Evolutionary conservation across 1,284 basidiomycete genomes (phyloP), one percentile per base, ranked within the genome.

Genomic region (Bjerkandera adusta): DNA sequence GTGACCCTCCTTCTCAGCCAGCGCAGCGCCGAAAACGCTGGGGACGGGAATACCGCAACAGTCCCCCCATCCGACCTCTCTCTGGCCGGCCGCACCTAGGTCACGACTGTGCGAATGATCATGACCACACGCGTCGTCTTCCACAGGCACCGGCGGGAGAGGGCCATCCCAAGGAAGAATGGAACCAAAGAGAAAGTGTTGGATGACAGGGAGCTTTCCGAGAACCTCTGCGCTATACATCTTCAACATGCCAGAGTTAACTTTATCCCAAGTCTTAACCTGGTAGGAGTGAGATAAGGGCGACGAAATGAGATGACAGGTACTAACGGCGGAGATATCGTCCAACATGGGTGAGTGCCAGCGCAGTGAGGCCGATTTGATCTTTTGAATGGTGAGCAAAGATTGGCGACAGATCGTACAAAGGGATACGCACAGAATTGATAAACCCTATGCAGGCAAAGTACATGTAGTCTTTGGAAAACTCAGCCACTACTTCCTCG

Each of bases 301-400:
- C 26, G 18, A 10, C 15, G 11, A 21, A 24, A 18, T 22, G 30
- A 24, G 37, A 6, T 22, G 6, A 21, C 45, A 7, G 25, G 5
- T 4, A 61, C 76, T 48, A 62, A 88, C 96, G 3, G 86, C 92
- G 0, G 93, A 96, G 51, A 99, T 99, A 64, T 98, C 96, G 63
- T 98, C 93, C 10, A 99, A 79, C 96, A 99, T 99, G 0, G 96
- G 97, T 1, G 93, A 97, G 69, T 99, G 97, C 97, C 96, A 99
- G 41, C 95, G 79, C 2, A 99, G 73, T 0, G 92, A 94, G 0
- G 94, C 94, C 0, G 94, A 95, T 67, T 99, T 98, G 60, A 97
- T 92, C 90, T 93, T 56, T 2, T 20, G 13, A 39, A n/a, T 1
- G 18, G 8, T 25, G 29, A 49, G 26, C 5, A 25, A 10, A 5